Conservation (phyloP, 2,329 filamentous ascomycete genomes). For the Plectosphaerella cucumerina region DNA sequence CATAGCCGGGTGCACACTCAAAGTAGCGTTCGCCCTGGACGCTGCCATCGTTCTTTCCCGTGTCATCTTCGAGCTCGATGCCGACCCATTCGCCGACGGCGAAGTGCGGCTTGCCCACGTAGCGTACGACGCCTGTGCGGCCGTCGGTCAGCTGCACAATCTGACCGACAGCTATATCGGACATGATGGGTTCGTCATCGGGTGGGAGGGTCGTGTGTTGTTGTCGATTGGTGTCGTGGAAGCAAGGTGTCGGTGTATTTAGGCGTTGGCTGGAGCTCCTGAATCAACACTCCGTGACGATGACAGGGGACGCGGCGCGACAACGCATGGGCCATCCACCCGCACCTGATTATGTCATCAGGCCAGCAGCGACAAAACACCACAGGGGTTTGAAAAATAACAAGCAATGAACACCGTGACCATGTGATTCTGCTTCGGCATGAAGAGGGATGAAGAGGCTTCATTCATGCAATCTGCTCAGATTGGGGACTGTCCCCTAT, state of each 20-base stretch:
- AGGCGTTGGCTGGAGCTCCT: neutral
- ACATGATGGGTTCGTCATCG: slow-evolving; percentile 35
- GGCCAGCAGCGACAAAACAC: neutral
- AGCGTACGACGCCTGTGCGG: slow-evolving; percentile 73
- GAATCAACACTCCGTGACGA: neutral
- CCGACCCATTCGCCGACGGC: slow-evolving; percentile 83
- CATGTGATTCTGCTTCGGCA: no score
- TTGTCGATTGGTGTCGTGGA: neutral
- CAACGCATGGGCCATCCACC: neutral
- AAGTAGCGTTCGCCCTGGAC: slow-evolving; percentile 89
- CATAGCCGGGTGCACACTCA: slow-evolving; percentile 68
- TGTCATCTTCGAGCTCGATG: slow-evolving; percentile 76
- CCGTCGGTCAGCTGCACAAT: slow-evolving; percentile 75
- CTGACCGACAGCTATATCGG: slow-evolving; percentile 63
- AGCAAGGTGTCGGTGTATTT: neutral
- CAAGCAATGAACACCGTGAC: no score
- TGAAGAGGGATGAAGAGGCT: no score
- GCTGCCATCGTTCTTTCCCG: slow-evolving; percentile 91
- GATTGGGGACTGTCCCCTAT: no score
- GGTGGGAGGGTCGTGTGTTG: slow-evolving; percentile 8
- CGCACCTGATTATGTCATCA: neutral
- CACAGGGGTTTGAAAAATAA: no score
- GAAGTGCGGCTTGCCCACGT: slow-evolving; percentile 75
- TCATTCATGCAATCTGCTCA: no score
- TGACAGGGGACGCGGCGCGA: slow-evolving; percentile 3